phyloP scores from a whole-genome alignment of 2,329 filamentous ascomycete genomes.

The Plenodomus lindquistii region DNA sequence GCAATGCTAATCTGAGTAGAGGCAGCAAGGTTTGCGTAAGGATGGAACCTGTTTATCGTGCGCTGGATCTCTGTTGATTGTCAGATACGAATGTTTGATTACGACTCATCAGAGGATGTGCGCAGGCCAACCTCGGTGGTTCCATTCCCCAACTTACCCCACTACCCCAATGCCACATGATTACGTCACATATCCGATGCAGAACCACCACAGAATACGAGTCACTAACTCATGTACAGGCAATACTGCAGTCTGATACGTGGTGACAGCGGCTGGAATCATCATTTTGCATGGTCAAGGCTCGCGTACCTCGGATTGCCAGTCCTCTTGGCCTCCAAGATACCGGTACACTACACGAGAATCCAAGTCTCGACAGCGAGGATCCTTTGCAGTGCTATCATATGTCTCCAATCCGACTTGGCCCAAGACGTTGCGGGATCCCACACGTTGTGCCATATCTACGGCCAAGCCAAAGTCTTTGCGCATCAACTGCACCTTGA shows the following conservation, averaged over 20 bases:
- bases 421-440: conserved; percentile 55
- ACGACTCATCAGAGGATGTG: not conserved
- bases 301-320: conserved; percentile 37
- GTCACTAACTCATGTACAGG: not conserved
- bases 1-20: not conserved
- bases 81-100: not conserved
- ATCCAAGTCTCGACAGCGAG: conserved; percentile 58
- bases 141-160: conserved; percentile 28
- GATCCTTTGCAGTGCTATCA: conserved; percentile 55
- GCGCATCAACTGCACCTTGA: conserved; percentile 63
- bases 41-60: not conserved
- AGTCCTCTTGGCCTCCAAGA: conserved; percentile 58
- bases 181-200: too few species aligned
- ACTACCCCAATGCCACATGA: conserved; percentile 14
- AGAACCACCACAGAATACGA: not conserved
- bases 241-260: too few species aligned
- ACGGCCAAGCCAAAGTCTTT: conserved; percentile 63
- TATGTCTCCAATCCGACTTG: conserved; percentile 57
- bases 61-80: not conserved
- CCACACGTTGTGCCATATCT: conserved; percentile 58
- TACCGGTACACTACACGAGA: conserved; percentile 62
- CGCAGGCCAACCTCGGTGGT: conserved; percentile 19
- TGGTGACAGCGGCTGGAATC: too few species aligned
- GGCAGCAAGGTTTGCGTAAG: not conserved
- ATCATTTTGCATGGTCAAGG: not conserved